Evolutionary conservation across 225 moss, liverwort and hornwort species (phyloP), one percentile per base, ranked within the genome.

Genomic region (Sphagnum contortum): DNA sequence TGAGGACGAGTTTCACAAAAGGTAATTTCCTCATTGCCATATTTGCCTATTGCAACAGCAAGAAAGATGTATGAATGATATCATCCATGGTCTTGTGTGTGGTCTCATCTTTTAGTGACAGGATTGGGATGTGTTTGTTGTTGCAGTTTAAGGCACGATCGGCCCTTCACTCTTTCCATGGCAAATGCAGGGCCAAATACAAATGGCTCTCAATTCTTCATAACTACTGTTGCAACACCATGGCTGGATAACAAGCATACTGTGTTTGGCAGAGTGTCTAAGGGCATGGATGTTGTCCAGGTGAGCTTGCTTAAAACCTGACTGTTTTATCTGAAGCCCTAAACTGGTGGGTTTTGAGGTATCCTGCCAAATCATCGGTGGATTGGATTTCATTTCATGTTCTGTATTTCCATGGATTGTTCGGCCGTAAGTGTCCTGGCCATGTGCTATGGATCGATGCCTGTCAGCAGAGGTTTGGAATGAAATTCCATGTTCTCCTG

Each of bases 271-370:
- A 89, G 98, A 69, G 86, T 98, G 45, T 87, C 90, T 5, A 98
- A 98, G 75, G 98, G 98, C 75, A 98, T 98, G 98, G 98, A 98
- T 71, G 98, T 98, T 64, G 91, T 98, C 60, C 96, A 98, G 96
- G 96, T 92, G 63, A 46, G 56, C 49, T 60, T 48, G 51, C 14
- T 12, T 12, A 55, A 6, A 6, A 6, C 59, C 59, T 60, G 8
- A 13, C n/a, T 60, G 59, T 13, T 12, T 60, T 6, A 13, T 13
- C 59, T 6, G 8, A 60, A 6, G 6, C n/a, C 52, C 9, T 9
- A 52, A 52, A 52, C 0, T 5, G 52, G 52, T 9, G 9, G 52
- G 52, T 5, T 52, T 52, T 52, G 52, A 29, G 29, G 29, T 29
- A 29, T 29, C 29, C 29, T 29, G 29, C 29, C 29, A 29, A 29